These are phyloP conservation scores for Aureobasidium sp. DNA, from an alignment of 2,329 filamentous ascomycete species.

Conservation along the genomic window DNA sequence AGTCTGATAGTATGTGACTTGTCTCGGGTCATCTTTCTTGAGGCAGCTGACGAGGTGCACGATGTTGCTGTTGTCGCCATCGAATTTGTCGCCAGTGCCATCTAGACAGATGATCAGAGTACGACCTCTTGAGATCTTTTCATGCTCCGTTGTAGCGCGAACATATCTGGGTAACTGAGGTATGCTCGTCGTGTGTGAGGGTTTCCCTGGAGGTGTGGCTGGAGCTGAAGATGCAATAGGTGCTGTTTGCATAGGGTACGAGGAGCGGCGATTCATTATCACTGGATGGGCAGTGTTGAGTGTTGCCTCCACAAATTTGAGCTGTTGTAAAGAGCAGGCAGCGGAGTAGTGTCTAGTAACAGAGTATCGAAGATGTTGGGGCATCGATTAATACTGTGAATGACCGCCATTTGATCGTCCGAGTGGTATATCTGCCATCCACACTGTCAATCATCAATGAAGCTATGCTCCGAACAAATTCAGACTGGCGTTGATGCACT, in stretches of 20 bases:
- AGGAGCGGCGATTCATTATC: background rate
- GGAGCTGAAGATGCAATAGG: conserved; percentile 15
- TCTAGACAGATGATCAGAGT: conserved; percentile 49
- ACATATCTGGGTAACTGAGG: conserved; percentile 31
- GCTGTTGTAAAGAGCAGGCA: background rate
- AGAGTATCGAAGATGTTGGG: background rate
- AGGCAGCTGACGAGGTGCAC: conserved; percentile 49
- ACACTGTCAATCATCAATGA: background rate
- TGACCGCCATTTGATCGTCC: background rate
- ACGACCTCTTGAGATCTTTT: conserved; percentile 27
- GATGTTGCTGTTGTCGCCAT: conserved; percentile 50
- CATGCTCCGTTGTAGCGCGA: conserved; percentile 31
- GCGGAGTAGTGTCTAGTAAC: background rate
- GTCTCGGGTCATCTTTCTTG: conserved; percentile 45
- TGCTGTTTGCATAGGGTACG: conserved; percentile 26
- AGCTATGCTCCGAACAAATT: conserved; percentile 6
- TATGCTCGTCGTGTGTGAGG: background rate
- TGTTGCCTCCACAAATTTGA: background rate
- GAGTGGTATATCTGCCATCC: background rate
- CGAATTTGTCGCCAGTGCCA: conserved; percentile 52
- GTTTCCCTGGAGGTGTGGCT: background rate
- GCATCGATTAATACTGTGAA: background rate
- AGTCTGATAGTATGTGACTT: conserved; percentile 50
- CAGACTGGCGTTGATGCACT: background rate
- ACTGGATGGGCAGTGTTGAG: background rate